These are phyloP conservation scores for Podila epigama DNA, from an alignment of 192 early-diverging fungal species.

Conservation along the genomic window DNA sequence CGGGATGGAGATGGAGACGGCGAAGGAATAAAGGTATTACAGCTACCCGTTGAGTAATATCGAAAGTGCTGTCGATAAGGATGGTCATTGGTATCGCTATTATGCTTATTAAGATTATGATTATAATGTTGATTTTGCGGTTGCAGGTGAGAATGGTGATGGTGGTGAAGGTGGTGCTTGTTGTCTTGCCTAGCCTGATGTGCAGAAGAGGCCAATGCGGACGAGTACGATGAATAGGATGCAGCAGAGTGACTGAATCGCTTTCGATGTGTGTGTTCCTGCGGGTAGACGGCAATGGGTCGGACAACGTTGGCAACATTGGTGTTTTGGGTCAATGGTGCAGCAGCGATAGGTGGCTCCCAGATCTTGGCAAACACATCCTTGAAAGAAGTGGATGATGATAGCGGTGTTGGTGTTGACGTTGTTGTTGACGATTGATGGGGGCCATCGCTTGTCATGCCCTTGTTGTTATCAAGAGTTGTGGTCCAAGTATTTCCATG, in stretches of 20 bases:
- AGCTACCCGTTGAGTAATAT: background rate
- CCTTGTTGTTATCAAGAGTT: background rate
- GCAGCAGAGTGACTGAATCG: conserved; percentile 21
- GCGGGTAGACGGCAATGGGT: conserved; percentile 36
- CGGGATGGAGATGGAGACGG: too few relatives aligned
- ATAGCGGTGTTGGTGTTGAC: background rate
- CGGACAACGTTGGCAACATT: too few relatives aligned
- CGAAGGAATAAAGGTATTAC: conserved; percentile 7
- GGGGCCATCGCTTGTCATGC: background rate
- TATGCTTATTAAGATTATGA: background rate
- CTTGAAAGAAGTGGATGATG: background rate
- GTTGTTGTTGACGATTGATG: background rate
- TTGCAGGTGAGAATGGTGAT: background rate
- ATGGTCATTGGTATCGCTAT: background rate
- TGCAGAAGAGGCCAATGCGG: conserved; percentile 26
- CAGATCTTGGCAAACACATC: background rate
- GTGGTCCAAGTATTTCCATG: too few relatives aligned
- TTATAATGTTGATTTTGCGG: background rate
- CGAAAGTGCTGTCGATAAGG: background rate
- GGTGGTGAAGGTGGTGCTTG: conserved; percentile 2
- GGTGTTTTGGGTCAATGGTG: background rate
- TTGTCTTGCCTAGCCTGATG: conserved; percentile 15
- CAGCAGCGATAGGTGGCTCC: background rate
- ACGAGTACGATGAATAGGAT: conserved; percentile 29
- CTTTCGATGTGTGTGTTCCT: conserved; percentile 29